Conservation (phyloP, 2,329 filamentous ascomycete species). For the Penicillium thymicola region DNA sequence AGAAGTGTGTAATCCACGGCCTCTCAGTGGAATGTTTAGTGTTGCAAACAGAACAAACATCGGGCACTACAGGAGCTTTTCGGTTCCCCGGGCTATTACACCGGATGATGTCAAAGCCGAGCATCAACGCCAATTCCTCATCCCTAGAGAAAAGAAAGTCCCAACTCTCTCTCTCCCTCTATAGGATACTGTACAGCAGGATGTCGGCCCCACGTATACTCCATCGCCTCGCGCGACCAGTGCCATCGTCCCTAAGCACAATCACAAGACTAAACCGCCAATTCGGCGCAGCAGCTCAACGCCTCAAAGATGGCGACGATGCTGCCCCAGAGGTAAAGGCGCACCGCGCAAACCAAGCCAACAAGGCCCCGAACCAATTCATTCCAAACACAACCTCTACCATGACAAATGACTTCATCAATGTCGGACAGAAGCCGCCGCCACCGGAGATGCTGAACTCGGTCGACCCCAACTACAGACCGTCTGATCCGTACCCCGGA, state of each 20-base stretch:
- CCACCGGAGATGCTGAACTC: conserved; percentile 61
- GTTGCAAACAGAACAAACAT: conserved; percentile 40
- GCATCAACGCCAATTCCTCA: conserved; percentile 18
- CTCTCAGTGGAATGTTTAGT: conserved; percentile 9
- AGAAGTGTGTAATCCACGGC: conserved; percentile 14
- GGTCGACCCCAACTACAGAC: conserved; percentile 54
- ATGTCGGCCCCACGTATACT: conserved; percentile 50
- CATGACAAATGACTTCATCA: conserved; percentile 61
- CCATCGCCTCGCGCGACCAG: conserved; percentile 45
- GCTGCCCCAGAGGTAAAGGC: conserved; percentile 52
- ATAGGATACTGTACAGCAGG: conserved; percentile 4
- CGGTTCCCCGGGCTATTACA: conserved; percentile 17
- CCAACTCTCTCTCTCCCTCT: neutral
- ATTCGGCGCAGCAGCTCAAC: conserved; percentile 33
- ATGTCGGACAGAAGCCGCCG: conserved; percentile 53
- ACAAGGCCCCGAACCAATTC: conserved; percentile 59
- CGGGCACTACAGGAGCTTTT: conserved; percentile 21
- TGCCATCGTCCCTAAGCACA: conserved; percentile 20
- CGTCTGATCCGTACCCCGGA: conserved; percentile 59
- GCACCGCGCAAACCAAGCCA: conserved; percentile 55
- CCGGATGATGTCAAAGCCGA: conserved; percentile 40
- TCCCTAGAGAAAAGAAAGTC: conserved; percentile 1
- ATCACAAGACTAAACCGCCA: conserved; percentile 29
- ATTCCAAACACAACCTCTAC: conserved; percentile 64
- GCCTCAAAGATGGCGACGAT: conserved; percentile 46